Base-by-base conservation (phyloP, 345 rosid species). In the Citrus inodora region DNA sequence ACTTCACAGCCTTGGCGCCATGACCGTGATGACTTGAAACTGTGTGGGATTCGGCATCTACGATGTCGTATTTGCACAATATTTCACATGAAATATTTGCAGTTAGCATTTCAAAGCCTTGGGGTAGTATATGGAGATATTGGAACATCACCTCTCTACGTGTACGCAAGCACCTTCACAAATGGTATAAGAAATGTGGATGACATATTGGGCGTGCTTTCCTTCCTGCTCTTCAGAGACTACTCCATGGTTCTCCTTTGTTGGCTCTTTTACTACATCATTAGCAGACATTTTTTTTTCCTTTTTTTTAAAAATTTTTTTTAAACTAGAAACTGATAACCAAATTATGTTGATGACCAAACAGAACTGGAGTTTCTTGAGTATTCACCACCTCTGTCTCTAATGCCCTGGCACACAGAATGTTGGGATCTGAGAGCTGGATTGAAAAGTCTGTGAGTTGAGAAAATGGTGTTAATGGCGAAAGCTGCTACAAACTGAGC, bases 41-140 rank as follows among this genome's bases (percentile, higher is more conserved):
- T 37, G 40, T 75, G 74, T 78, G 76, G 60, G 90, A 82, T 69
- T 87, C 90, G 8, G 83, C n/a, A 58, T 89, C 89, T 19, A 89
- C 17, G 17, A 89, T 86, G 53, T 83, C 90, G 22, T 46, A 28
- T 13, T 88, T 81, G 6, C 83, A 71, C 65, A 87, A 11, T 62
- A 78, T 87, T 19, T 10, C 77, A 25, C 25, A 2, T 11, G 89
- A 86, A n/a, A n/a, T n/a, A n/a, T n/a, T n/a, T n/a, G n/a, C n/a
- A n/a, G n/a, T n/a, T n/a, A n/a, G n/a, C n/a, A n/a, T n/a, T n/a
- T n/a, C n/a, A n/a, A n/a, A n/a, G n/a, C n/a, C n/a, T n/a, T n/a
- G n/a, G n/a, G n/a, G n/a, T n/a, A n/a, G n/a, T n/a, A n/a, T n/a
- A n/a, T n/a, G n/a, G n/a, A n/a, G n/a, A n/a, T n/a, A n/a, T n/a